Evolutionary conservation across 164 flowering plant genomes (phyloP), one percentile per base, ranked within the genome.

Genomic region (Platanus orientalis): DNA sequence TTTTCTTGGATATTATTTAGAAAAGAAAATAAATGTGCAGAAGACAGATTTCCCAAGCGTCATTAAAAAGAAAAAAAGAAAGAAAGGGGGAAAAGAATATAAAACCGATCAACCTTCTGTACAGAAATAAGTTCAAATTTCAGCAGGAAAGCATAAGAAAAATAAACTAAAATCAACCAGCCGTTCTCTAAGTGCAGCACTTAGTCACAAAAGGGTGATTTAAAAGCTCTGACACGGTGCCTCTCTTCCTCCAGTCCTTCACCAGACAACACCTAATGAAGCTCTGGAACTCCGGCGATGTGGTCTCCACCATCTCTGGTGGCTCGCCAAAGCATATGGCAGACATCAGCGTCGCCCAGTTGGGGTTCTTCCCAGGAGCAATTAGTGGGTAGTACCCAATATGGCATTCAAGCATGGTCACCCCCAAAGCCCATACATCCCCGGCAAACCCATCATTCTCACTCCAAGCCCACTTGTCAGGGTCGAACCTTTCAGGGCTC

Each of bases 401-500:
- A 16, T 69, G 60, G 39, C 80, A 76, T 60, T 85, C 85, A 69
- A 83, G 44, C 60, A 76, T 50, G 25, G 72, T 76, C 71, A 86
- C 69, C 4, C 88, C 88, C 0, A 85, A 62, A 0, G 82, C 64
- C 91, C 91, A 85, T 14, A 83, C 68, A 25, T 86, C 90, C 1
- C 82, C 87, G 0, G 83, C 80, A 45, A 68, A 85, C 23, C 75
- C 81, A 45, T 76, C 67, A 5, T 53, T 66, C 2, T 19, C 11
- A 0, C 30, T 65, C 11, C 69, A 78, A 20, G 61, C 71, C 74
- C 76, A 73, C 14, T 58, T 61, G 20, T 82, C 83, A 1, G 80
- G 73, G 48, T 86, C 83, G 32, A 86, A 58, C 68, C 88, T 72
- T 51, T 83, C 87, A 0, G 87, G 87, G 49, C 90, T 81, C 90